Evolutionary conservation across 495 filamentous ascomycete species (phyloP).

Genomic region (Penicillium dipodomyicola): DNA sequence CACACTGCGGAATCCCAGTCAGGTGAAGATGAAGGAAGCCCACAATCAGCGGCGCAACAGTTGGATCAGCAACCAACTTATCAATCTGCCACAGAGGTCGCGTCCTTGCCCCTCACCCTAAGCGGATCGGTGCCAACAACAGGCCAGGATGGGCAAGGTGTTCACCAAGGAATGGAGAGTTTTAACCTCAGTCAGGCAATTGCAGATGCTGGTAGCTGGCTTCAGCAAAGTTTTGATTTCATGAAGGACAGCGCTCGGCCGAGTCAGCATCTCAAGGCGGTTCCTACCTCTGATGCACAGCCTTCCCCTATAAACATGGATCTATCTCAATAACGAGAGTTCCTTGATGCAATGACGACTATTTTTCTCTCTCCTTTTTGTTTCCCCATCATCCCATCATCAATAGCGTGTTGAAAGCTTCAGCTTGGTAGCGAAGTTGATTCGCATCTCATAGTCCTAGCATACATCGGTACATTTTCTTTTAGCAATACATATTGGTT

Average conservation of each 20-base stretch:
- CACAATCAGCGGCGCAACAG: not conserved
- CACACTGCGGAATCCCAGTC: conserved; percentile 12
- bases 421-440: not conserved
- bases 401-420: conserved; percentile 4
- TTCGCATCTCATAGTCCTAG: not conserved
- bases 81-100: conserved; percentile 12
- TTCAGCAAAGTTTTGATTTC: conserved; percentile 45
- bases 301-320: conserved; percentile 15
- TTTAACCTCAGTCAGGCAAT: conserved; percentile 46
- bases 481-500: not conserved
- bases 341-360: not conserved
- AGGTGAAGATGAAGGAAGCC: not conserved
- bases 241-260: conserved; percentile 27
- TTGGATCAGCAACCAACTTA: conserved; percentile 3
- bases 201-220: conserved; percentile 46
- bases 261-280: conserved; percentile 10
- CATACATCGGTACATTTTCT: not conserved
- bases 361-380: not conserved
- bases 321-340: conserved; percentile 2
- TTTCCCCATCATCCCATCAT: not conserved
- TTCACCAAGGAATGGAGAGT: conserved; percentile 25
- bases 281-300: conserved; percentile 8
- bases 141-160: conserved; percentile 40
- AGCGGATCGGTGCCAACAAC: conserved; percentile 36
- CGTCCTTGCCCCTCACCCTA: conserved; percentile 32